Conservation (phyloP, 345 rosid genomes). For the Punica granatum region DNA sequence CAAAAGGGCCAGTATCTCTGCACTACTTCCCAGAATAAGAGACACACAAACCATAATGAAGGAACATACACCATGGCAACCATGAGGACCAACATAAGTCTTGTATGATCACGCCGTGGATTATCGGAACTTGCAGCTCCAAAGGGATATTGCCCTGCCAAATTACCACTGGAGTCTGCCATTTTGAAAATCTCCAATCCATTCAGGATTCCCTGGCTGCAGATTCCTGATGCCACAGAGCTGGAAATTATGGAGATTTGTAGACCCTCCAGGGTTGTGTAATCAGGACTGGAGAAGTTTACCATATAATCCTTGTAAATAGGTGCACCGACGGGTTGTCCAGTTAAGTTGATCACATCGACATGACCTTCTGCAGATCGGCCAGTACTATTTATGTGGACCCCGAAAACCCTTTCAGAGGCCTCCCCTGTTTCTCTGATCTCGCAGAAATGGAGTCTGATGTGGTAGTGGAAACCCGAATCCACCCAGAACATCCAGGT, state of each 20-base stretch:
- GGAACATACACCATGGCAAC: neutral
- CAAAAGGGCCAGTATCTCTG: neutral
- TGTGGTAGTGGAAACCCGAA: slow-evolving; percentile 24
- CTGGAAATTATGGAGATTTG: slow-evolving; percentile 12
- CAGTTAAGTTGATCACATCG: slow-evolving; percentile 8
- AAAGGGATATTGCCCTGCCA: slow-evolving; percentile 23
- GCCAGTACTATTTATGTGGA: slow-evolving; percentile 15
- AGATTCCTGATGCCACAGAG: neutral
- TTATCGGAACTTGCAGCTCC: neutral
- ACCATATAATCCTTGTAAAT: slow-evolving; percentile 17
- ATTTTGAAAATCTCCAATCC: slow-evolving; percentile 31
- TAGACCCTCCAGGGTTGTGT: neutral
- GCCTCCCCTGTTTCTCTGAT: neutral
- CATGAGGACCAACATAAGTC: neutral
- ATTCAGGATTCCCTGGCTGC: slow-evolving; percentile 23
- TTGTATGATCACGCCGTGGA: neutral
- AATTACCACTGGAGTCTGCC: slow-evolving; percentile 11
- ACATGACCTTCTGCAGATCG: slow-evolving; percentile 9
- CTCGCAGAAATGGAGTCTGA: slow-evolving; percentile 21
- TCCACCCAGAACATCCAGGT: slow-evolving; percentile 26
- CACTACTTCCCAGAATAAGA: neutral
- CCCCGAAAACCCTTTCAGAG: slow-evolving; percentile 13
- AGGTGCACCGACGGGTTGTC: slow-evolving; percentile 15
- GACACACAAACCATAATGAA: neutral
- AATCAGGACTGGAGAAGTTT: neutral